A percentile compares a stretch with the other conserved stretches of the same genome.
These are phyloP conservation scores for Neovahlkampfia damariscottae DNA, from an alignment of 78 protist genomes.

Conservation along the genomic window DNA sequence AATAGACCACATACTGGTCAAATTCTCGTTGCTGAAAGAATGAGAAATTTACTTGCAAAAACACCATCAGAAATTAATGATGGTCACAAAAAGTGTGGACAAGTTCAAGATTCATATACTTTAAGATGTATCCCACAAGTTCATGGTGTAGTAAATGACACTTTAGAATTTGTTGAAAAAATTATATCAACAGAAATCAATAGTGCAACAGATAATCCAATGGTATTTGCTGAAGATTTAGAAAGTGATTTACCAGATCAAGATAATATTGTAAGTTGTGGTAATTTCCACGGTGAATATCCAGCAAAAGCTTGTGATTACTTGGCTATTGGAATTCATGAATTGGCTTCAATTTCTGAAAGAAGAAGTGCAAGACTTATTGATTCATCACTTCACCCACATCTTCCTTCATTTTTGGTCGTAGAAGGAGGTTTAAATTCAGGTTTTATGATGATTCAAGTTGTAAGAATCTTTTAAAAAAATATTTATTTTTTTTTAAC, in stretches of 20 bases:
- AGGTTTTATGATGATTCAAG: conserved; percentile 88
- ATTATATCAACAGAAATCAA: conserved; percentile 70
- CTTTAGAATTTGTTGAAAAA: conserved; percentile 44
- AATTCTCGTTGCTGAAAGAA: conserved; percentile 26
- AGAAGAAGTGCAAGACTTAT: conserved; percentile 69
- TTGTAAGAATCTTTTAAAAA: too few relatives aligned
- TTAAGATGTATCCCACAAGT: conserved; percentile 83
- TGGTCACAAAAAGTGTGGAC: conserved; percentile 34
- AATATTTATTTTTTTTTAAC: too few relatives aligned
- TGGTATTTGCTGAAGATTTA: conserved; percentile 58
- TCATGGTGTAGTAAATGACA: conserved; percentile 59
- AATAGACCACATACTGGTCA: conserved; percentile 72
- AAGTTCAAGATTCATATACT: conserved; percentile 81
- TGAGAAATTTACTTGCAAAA: conserved; percentile 29
- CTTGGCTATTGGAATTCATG: conserved; percentile 65
- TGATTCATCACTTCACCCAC: conserved; percentile 44
- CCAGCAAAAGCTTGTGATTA: conserved; percentile 64
- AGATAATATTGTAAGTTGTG: conserved; percentile 47
- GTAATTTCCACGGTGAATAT: conserved; percentile 88
- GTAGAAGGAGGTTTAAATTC: conserved; percentile 60
- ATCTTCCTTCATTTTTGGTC: conserved; percentile 67
- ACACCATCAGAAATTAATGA: conserved; percentile 33
- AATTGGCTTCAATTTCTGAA: conserved; percentile 62
- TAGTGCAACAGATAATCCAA: conserved; percentile 86
- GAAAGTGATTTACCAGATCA: neutral